These are phyloP conservation scores for Cucumis melo DNA, from an alignment of 306 rosid genomes.

Conservation along the genomic window DNA sequence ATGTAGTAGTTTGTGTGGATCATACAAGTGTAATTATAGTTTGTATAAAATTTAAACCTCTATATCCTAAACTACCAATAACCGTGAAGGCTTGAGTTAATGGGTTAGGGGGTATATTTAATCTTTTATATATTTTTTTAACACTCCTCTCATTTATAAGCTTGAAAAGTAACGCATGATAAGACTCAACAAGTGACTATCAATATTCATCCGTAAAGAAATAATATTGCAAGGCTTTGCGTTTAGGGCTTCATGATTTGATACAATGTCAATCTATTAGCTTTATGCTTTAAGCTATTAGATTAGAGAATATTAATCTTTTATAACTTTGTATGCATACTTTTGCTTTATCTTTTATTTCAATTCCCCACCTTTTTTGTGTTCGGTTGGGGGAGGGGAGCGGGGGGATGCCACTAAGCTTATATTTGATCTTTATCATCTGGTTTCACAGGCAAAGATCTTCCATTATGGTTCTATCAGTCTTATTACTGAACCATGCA, in stretches of 20 bases:
- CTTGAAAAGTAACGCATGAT: not conserved
- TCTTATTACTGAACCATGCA: conserved; percentile 95
- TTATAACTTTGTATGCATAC: not conserved
- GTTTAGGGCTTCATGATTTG: not conserved
- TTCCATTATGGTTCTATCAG: conserved; percentile 91
- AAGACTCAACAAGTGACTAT: not conserved
- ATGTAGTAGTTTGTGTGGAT: not conserved
- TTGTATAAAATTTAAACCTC: not conserved
- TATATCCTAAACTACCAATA: not conserved
- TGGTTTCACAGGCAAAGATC: conserved; percentile 62
- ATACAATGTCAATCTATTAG: not conserved
- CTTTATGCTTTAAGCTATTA: not conserved
- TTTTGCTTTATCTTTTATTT: not conserved
- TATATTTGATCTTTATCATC: not conserved
- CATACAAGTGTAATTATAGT: not conserved
- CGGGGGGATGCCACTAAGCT: not conserved
- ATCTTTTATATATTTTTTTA: not conserved
- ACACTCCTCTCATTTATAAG: not conserved
- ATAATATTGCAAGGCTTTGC: not conserved
- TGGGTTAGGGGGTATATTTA: not conserved
- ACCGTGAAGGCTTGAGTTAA: not conserved
- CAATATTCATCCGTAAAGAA: not conserved
- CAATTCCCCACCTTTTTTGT: not conserved
- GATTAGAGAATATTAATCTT: not conserved
- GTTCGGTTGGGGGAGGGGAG: not conserved